These are phyloP conservation scores for Colletotrichum musae DNA, from an alignment of 2,329 filamentous ascomycete genomes.

Conservation along the genomic window DNA sequence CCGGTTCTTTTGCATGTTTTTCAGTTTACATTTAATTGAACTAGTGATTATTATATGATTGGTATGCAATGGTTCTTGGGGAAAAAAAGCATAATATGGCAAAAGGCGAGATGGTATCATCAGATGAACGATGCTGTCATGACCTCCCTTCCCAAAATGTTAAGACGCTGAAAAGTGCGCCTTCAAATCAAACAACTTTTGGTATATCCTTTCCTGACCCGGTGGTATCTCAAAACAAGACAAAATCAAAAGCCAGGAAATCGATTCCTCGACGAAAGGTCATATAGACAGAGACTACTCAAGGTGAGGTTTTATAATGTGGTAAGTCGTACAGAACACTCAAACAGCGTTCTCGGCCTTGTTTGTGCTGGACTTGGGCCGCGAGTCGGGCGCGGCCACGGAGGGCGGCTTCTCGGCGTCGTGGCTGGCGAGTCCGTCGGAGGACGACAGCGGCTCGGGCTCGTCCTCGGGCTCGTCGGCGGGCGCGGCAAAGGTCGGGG, in stretches of 20 bases:
- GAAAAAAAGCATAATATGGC: conserved; percentile 1
- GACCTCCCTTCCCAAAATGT: conserved; percentile 3
- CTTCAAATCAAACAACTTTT: conserved; percentile 1
- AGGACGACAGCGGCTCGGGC: conserved; percentile 21
- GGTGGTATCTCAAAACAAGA: conserved; percentile 17
- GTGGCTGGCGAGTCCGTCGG: conserved; percentile 32
- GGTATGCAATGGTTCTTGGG: no score
- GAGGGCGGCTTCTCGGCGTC: conserved; percentile 51
- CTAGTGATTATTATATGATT: conserved; percentile 13
- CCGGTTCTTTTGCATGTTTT: neutral
- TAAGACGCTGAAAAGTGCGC: neutral
- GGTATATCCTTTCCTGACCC: conserved; percentile 13
- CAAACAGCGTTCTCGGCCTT: conserved; percentile 45
- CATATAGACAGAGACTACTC: conserved; percentile 1
- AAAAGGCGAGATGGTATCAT: conserved; percentile 24
- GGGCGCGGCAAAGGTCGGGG: conserved; percentile 59
- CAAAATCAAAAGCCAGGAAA: conserved; percentile 4
- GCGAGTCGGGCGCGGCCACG: conserved; percentile 53
- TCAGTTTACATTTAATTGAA: neutral
- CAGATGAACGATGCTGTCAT: conserved; percentile 21
- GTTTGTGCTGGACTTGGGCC: conserved; percentile 50
- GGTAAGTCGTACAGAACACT: neutral
- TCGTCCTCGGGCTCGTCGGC: conserved; percentile 52
- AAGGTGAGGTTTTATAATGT: neutral
- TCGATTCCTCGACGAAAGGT: conserved; percentile 3